Conservation (phyloP, 805 yeast species). For the Wickerhamomyces queroliae region DNA sequence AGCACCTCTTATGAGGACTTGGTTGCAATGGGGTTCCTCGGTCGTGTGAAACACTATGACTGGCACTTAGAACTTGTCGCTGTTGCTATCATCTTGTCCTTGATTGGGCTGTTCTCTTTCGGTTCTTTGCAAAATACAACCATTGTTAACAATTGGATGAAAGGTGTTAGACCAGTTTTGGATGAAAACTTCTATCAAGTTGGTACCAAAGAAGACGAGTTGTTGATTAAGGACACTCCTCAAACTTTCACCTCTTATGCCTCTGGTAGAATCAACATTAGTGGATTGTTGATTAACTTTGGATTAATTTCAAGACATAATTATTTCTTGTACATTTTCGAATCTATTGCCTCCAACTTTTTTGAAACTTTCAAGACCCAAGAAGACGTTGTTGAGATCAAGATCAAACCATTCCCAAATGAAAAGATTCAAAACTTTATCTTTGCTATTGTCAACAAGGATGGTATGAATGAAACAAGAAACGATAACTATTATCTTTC, state of each 20-base stretch:
- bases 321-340: slow-evolving; percentile 59
- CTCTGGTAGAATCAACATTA: slow-evolving; percentile 80
- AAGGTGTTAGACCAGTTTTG: slow-evolving; percentile 45
- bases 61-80: slow-evolving; percentile 74
- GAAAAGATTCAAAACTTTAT: slow-evolving; percentile 46
- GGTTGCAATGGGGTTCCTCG: slow-evolving; percentile 46
- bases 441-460: slow-evolving; percentile 80
- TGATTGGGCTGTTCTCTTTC: slow-evolving; percentile 42
- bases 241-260: slow-evolving; percentile 65
- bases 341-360: slow-evolving; percentile 51
- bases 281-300: slow-evolving; percentile 53
- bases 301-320: slow-evolving; percentile 78
- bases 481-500: slow-evolving; percentile 76
- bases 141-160: slow-evolving; percentile 48
- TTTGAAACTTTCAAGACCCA: slow-evolving; percentile 51
- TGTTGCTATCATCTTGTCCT: slow-evolving; percentile 41
- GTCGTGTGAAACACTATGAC: slow-evolving; percentile 56
- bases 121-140: slow-evolving; percentile 58
- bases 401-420: slow-evolving; percentile 46
- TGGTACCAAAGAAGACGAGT: slow-evolving; percentile 45
- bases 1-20: slow-evolving; percentile 42
- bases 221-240: slow-evolving; percentile 56
- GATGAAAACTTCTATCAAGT: slow-evolving; percentile 72
- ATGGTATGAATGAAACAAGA: slow-evolving; percentile 72
- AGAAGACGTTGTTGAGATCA: slow-evolving; percentile 55